A percentile compares a stretch with the other conserved stretches of the same genome.
Conservation (phyloP, 257 asterid genomes). For the Gentiana macrophylla region DNA sequence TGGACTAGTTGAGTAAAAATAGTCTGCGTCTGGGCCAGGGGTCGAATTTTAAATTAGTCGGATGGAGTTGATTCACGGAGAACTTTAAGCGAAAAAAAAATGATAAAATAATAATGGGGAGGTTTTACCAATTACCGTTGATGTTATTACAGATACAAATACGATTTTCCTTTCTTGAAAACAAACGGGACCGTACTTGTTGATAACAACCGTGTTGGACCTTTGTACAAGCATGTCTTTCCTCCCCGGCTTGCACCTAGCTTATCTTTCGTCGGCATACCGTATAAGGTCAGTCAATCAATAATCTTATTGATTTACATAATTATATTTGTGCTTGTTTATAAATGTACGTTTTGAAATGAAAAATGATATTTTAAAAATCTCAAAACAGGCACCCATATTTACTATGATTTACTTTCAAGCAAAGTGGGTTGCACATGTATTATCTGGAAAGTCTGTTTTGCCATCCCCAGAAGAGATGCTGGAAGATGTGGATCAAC, state of each 20-base stretch:
- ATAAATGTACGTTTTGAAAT: neutral
- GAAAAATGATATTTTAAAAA: neutral
- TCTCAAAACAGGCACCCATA: slow-evolving; percentile 1
- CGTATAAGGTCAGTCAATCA: slow-evolving; percentile 18
- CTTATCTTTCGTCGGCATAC: slow-evolving; percentile 45
- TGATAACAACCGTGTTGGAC: slow-evolving; percentile 49
- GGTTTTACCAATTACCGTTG: too few species aligned
- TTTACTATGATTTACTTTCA: slow-evolving; percentile 37
- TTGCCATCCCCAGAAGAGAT: slow-evolving; percentile 43
- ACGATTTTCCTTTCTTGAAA: slow-evolving; percentile 42
- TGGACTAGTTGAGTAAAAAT: too few species aligned
- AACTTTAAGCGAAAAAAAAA: too few species aligned
- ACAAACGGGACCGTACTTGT: slow-evolving; percentile 36
- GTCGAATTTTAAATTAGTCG: too few species aligned
- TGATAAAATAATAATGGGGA: too few species aligned
- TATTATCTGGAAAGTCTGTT: slow-evolving; percentile 29
- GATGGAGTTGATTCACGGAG: too few species aligned
- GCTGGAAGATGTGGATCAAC: slow-evolving; percentile 29
- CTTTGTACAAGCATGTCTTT: slow-evolving; percentile 48
- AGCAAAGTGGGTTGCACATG: slow-evolving; percentile 52
- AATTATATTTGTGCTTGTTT: neutral
- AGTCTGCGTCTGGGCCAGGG: too few species aligned
- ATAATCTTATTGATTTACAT: neutral
- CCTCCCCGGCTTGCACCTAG: slow-evolving; percentile 50
- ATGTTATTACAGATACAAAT: slow-evolving; percentile 27